phyloP scores from a whole-genome alignment of 2,329 filamentous ascomycete species.

The Coniochaeta sp. region DNA sequence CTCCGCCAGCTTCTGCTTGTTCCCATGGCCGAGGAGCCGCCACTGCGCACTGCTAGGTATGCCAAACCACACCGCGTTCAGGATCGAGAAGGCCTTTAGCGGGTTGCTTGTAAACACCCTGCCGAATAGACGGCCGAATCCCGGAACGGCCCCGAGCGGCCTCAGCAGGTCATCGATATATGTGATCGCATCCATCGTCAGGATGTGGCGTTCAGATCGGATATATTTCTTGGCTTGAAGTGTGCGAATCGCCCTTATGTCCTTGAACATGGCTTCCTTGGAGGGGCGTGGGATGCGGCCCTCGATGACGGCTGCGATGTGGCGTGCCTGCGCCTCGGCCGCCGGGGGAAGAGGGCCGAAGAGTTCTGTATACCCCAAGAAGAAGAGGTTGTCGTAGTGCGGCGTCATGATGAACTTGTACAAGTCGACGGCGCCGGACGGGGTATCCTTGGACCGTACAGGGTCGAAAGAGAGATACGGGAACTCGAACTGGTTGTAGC shows the following conservation, averaged over 20 bases:
- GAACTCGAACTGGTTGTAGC: conserved; percentile 17
- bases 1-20: conserved; percentile 18
- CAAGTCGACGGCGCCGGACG: conserved; percentile 18
- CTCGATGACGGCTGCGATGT: conserved; percentile 20
- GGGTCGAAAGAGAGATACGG: conserved; percentile 20
- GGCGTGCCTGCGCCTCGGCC: conserved; percentile 25
- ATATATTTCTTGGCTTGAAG: conserved; percentile 20
- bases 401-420: conserved; percentile 23
- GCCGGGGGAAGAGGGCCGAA: conserved; percentile 22
- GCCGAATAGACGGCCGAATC: conserved; percentile 17
- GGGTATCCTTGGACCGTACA: conserved; percentile 11
- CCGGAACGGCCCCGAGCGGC: conserved; percentile 23
- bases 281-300: conserved; percentile 17
- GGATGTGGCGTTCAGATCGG: conserved; percentile 21
- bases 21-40: conserved; percentile 23
- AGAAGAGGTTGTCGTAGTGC: conserved; percentile 21
- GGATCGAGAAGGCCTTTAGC: conserved; percentile 15
- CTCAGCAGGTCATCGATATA: conserved; percentile 24
- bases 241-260: conserved; percentile 16
- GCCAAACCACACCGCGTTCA: conserved; percentile 26
- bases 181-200: conserved; percentile 17
- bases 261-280: conserved; percentile 16
- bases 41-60: conserved; percentile 26
- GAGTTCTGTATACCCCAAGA: conserved; percentile 23
- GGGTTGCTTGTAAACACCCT: conserved; percentile 19